A percentile compares a stretch with the other conserved stretches of the same genome.
phyloP scores from a whole-genome alignment of 2,329 filamentous ascomycete genomes.

The Fusarium sp. region DNA sequence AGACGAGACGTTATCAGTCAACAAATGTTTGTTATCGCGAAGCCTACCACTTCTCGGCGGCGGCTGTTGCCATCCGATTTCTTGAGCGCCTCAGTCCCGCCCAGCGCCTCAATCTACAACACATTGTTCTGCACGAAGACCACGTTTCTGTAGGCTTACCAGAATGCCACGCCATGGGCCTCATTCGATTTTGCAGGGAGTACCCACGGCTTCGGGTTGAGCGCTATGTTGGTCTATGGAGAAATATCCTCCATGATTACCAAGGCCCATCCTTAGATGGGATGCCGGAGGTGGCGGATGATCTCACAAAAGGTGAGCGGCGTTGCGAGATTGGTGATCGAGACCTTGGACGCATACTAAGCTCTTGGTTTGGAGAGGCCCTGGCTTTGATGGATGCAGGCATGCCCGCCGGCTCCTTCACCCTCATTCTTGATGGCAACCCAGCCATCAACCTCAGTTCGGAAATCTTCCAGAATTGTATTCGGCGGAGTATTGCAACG shows the following conservation, averaged over 20 bases:
- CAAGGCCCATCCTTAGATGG: neutral
- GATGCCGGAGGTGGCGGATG: neutral
- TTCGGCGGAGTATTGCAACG: neutral
- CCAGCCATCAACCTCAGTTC: neutral
- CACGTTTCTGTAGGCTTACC: neutral
- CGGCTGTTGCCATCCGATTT: conserved; percentile 5
- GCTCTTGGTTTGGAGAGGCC: neutral
- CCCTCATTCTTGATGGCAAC: conserved; percentile 5
- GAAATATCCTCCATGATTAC: neutral
- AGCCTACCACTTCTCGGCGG: conserved; percentile 13
- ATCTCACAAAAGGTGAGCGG: neutral
- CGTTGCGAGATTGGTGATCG: neutral
- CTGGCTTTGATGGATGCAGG: neutral
- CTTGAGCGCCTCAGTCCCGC: neutral
- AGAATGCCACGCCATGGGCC: neutral
- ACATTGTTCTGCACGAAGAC: neutral
- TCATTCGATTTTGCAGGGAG: neutral
- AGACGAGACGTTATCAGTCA: neutral
- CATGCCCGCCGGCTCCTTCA: conserved; percentile 8
- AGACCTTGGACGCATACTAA: neutral
- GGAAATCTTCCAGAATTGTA: neutral
- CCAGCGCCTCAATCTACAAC: neutral
- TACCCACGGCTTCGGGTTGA: neutral
- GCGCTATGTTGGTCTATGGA: neutral
- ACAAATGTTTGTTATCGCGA: neutral